Evolutionary conservation across 2,329 filamentous ascomycete genomes (phyloP).

Genomic region (Fusarium secorum): DNA sequence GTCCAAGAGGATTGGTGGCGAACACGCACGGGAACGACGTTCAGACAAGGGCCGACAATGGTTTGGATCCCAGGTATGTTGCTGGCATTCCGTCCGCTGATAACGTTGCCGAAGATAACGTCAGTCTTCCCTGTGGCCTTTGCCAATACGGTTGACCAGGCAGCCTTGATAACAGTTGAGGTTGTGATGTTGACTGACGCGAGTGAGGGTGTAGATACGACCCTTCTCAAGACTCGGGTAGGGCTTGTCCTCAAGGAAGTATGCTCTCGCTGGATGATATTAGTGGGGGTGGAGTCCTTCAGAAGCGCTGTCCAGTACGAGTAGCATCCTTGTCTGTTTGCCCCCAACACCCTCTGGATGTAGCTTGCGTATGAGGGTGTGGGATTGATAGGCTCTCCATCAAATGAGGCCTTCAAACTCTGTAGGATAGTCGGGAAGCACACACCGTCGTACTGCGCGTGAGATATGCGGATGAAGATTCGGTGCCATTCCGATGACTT

Average conservation of each 20-base stretch:
- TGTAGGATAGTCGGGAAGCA: constrained; percentile 26
- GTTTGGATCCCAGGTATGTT: constrained; percentile 13
- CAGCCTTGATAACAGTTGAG: constrained; percentile 55
- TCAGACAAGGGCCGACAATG: constrained; percentile 27
- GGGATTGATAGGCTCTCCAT: constrained; percentile 1
- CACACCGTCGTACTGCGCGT: constrained; percentile 25
- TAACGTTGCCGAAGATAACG: constrained; percentile 28
- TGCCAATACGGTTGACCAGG: constrained; percentile 53
- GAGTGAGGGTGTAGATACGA: constrained; percentile 14
- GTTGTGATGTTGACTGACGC: constrained; percentile 32
- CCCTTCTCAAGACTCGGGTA: neutral
- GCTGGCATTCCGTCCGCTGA: constrained; percentile 20
- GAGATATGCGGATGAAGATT: constrained; percentile 23
- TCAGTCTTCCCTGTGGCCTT: constrained; percentile 46
- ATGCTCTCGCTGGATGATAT: neutral
- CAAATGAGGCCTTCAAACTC: constrained; percentile 1
- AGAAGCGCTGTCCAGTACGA: constrained; percentile 20
- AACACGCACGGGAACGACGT: constrained; percentile 26
- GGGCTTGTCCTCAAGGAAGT: constrained; percentile 1
- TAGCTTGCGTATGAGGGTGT: constrained; percentile 9
- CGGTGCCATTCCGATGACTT: constrained; percentile 12
- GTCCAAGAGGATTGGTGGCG: constrained; percentile 32
- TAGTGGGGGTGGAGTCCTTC: constrained; percentile 5
- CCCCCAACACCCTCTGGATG: neutral
- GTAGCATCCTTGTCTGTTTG: neutral